Base-by-base conservation (phyloP, 345 rosid genomes). In the Kandelia obovata region DNA sequence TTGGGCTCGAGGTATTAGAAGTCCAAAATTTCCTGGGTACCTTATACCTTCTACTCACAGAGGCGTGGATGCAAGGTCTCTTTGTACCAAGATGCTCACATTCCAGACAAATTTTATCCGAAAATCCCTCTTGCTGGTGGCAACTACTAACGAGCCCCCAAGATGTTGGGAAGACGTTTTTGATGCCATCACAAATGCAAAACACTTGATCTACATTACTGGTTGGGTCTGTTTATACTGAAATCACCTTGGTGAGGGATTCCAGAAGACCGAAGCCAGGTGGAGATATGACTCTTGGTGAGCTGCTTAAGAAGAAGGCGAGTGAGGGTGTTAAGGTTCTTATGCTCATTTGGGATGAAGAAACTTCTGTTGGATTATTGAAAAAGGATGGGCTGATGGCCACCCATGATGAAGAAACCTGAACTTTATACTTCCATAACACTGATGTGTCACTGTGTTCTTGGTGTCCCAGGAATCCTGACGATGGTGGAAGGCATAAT, bases 151-250 rank as follows among this genome's bases (percentile, higher is more conserved):
- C 28, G 89, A 92, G 85, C 85, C 99, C n/a, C 87, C 78, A 65
- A 83, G 99, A 65, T 92, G 99, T 32, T 95, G 99, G 99, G 99
- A 95, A 80, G 97, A 95, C 75, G 56, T 95, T 35, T 95, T 92
- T 32, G 99, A 95, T 75, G 91, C 97, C 6, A 87, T 95, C 53
- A 86, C 82, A 63, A 82, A 95, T 52, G 99, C 99, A 0, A 92
- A 78, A 71, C 96, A 95, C 77, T 65, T 95, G 69, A 90, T 95
- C 75, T 95, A 88, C 81, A 92, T 95, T 35, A 95, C 99, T 59
- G 99, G 97, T 57, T 95, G 99, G 97, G n/a, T 95, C 99, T 57
- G 99, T 95, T 69, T 95, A 92, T 77, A 84, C 96, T 59, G 99
- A 92, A 80, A 95, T 95, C 62, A 21, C 82, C 64, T 70, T 95